Percentiles rank a stretch among this genome's conserved stretches.
Evolutionary conservation across 176 grass and related monocot genomes (phyloP).

Genomic region (Neostapfia colusana): DNA sequence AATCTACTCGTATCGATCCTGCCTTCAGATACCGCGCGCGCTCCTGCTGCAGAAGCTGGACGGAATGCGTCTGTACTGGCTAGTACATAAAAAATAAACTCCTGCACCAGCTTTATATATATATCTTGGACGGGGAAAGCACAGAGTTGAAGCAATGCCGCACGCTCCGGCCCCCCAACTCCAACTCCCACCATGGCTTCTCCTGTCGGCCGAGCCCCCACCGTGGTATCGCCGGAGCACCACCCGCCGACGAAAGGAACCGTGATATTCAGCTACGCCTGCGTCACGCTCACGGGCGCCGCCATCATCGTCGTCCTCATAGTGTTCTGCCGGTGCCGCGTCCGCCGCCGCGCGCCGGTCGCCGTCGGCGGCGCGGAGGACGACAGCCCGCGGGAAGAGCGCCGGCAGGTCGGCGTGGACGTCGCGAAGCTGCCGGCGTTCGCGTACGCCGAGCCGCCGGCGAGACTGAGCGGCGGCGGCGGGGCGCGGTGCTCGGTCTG

Average conservation of each 20-base stretch:
- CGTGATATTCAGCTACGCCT: constrained; percentile 39
- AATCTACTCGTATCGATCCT: no score
- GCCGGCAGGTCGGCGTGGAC: constrained; percentile 12
- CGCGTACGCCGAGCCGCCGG: constrained; percentile 13
- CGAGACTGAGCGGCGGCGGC: background rate
- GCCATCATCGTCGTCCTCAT: background rate
- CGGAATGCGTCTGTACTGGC: no score
- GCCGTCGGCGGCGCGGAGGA: background rate
- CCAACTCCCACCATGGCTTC: constrained; percentile 20
- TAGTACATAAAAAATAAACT: no score
- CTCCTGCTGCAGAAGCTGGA: no score
- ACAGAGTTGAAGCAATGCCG: background rate
- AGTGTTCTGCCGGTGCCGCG: constrained; percentile 7
- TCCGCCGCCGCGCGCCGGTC: constrained; percentile 20
- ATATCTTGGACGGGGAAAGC: background rate
- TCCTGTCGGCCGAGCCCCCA: no score
- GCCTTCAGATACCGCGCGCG: no score
- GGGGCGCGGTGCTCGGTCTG: constrained; percentile 46
- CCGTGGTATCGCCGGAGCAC: background rate
- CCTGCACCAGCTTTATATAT: background rate
- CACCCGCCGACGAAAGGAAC: background rate
- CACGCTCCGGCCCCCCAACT: background rate
- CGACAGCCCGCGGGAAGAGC: background rate
- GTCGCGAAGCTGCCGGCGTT: constrained; percentile 42
- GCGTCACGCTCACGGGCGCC: constrained; percentile 30